phyloP scores from a whole-genome alignment of 1,139 yeast species.

The Meyerozyma carpophila region DNA sequence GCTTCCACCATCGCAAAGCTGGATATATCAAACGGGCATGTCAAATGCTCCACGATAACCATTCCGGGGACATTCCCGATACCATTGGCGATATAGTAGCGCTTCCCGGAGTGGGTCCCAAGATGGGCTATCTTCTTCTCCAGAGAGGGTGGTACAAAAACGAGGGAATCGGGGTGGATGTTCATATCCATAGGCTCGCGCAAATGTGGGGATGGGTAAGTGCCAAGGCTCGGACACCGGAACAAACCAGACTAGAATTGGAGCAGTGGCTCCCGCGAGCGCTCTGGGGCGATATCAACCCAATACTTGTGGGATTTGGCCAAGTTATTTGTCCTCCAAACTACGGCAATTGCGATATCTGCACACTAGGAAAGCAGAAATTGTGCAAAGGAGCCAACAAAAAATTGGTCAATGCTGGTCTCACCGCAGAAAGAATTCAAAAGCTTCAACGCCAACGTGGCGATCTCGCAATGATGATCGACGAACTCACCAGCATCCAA shows the following conservation, averaged over 20 bases:
- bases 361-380: conserved; percentile 47
- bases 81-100: conserved; percentile 60
- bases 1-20: conserved; percentile 82
- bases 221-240: conserved; percentile 56
- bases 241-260: conserved; percentile 61
- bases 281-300: conserved; percentile 82
- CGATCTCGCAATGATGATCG: conserved; percentile 15
- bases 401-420: conserved; percentile 30
- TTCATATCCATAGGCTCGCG: conserved; percentile 79
- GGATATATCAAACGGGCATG: conserved; percentile 61
- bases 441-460: conserved; percentile 35
- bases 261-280: conserved; percentile 71
- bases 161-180: conserved; percentile 89
- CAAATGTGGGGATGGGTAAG: conserved; percentile 80
- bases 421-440: conserved; percentile 23
- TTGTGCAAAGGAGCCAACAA: conserved; percentile 51
- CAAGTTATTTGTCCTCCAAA: conserved; percentile 81
- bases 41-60: conserved; percentile 43
- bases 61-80: conserved; percentile 64
- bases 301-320: conserved; percentile 87
- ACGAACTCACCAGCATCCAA: neutral
- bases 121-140: conserved; percentile 80
- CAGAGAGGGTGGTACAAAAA: conserved; percentile 78
- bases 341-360: conserved; percentile 68
- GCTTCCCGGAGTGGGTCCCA: conserved; percentile 94